Base-by-base conservation (phyloP, 768 basidiomycete genomes). In the Psilocybe azurescens region DNA sequence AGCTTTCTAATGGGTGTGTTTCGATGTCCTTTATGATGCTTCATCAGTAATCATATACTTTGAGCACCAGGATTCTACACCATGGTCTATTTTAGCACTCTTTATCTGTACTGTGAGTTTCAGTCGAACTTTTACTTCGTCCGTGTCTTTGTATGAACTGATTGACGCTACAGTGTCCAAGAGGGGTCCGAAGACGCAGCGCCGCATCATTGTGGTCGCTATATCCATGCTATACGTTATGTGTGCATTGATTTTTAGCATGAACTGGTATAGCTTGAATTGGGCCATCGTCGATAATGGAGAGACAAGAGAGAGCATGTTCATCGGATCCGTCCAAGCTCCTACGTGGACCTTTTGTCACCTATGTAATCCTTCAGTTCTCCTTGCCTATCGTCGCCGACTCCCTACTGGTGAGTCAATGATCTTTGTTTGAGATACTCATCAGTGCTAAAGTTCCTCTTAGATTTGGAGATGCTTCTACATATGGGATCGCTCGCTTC, bases 401-500 rank as follows among this genome's bases (percentile, higher is more conserved):
- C 24, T 6, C 20, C 20, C 28, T 50, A 5, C 7, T 50, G 1
- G 48, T 50, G 11, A 20, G 48, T 50, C 8, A 14, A 7, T 44
- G 7, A 2, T 11, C 10, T 24, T 28, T 4, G n/a, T n/a, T 28
- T 24, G 28, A 50, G 28, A 6, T 24, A 11, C 10, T 11, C n/a
- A 14, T 24, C 8, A 28, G 14, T n/a, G 20, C 47, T 16, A 50
- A 50, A 50, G 33, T 24, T 14, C 20, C 20, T 28, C 48, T 24
- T 30, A 58, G 57, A 58, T 58, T 14, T 58, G 57, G 57, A 32
- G 57, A 41, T 58, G 57, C n/a, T 58, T 49, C 36, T 18, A 58
- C 16, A 28, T 58, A 1, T 58, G 57, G 57, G 49, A 10, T 14
- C 18, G 47, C 32, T 58, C 57, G 11, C 11, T 49, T 20, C 33